Evolutionary conservation across 1,284 basidiomycete species (phyloP), one percentile per base, ranked within the genome.

Genomic region (Ceratobasidium sp.): DNA sequence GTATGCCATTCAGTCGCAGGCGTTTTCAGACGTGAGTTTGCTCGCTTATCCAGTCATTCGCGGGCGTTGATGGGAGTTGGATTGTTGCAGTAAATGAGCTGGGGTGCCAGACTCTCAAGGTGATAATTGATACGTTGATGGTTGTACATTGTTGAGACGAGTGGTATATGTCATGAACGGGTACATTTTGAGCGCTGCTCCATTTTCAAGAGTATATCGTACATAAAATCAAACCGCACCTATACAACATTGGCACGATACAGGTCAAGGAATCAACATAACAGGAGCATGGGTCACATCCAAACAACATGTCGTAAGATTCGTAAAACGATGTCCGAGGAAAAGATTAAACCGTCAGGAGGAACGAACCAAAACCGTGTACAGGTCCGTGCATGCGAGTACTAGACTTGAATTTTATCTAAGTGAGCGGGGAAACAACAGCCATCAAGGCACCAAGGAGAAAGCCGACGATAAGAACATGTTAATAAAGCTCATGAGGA

Each of bases 1-100:
- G 74, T 90, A 88, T 84, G 83, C 81, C 74, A 76, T 90, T 44
- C 89, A 90, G 76, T 88, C 87, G 1, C 78, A 84, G 73, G 87
- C 87, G 12, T 90, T 90, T 76, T 72, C 81, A 21, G 38, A 66
- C 23, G 56, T n/a, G 23, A 36, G 53, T 30, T 30, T n/a, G 18
- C 4, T 56, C 25, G 46, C 8, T 21, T 18, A 23, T 8, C 11
- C 2, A 8, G 40, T 42, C 9, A 9, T 16, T 2, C 40, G 40
- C 25, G 9, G n/a, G 49, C 7, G 49, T 28, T 51, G 49, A 51
- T 18, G 2, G 49, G 25, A 21, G 3, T 12, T 3, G 2, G 21
- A 12, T 51, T 21, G 49, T 28, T 51, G 9, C 12, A 51, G 49
- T 51, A 21, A 28, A 9, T 51, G 9, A 12, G 12, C 9, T n/a